Percentiles rank a stretch among this genome's conserved stretches.
Evolutionary conservation across 805 yeast species (phyloP).

Genomic region (Pichia occidentalis): DNA sequence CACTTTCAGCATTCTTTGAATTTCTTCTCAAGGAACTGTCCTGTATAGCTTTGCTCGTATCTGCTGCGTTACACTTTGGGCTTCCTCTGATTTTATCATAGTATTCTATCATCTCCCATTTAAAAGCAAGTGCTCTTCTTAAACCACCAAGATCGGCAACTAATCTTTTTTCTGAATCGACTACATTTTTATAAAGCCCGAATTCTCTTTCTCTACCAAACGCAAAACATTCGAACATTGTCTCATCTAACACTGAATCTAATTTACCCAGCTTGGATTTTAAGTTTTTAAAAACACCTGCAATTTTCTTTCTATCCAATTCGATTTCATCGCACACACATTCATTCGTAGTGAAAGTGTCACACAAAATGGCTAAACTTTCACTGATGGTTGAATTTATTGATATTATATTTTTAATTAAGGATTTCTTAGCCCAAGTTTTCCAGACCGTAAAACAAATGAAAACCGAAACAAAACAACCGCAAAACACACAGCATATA

Average conservation of each 20-base stretch:
- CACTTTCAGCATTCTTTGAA: neutral
- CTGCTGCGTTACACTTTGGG: neutral
- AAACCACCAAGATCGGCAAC: conserved; percentile 60
- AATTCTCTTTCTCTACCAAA: conserved; percentile 53
- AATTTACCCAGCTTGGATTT: conserved; percentile 36
- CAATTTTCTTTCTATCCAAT: conserved; percentile 8
- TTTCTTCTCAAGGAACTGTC: neutral
- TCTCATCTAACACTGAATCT: conserved; percentile 43
- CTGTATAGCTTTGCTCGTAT: no score
- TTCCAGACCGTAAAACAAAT: conserved; percentile 55
- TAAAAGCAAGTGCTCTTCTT: conserved; percentile 61
- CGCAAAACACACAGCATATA: conserved; percentile 51
- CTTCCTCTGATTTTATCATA: conserved; percentile 3
- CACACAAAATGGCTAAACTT: conserved; percentile 34
- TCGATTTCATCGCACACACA: neutral
- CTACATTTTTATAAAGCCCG: conserved; percentile 38
- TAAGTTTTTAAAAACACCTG: conserved; percentile 32
- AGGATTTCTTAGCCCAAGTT: conserved; percentile 8
- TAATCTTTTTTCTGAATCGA: conserved; percentile 44
- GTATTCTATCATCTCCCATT: conserved; percentile 41
- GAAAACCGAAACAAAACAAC: conserved; percentile 52
- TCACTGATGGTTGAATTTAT: conserved; percentile 42
- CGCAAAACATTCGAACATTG: conserved; percentile 52
- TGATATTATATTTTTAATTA: conserved; percentile 4
- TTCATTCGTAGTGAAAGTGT: conserved; percentile 45